These are phyloP conservation scores for Capsella bursapastoris DNA, from an alignment of 345 rosid species.

Conservation along the genomic window DNA sequence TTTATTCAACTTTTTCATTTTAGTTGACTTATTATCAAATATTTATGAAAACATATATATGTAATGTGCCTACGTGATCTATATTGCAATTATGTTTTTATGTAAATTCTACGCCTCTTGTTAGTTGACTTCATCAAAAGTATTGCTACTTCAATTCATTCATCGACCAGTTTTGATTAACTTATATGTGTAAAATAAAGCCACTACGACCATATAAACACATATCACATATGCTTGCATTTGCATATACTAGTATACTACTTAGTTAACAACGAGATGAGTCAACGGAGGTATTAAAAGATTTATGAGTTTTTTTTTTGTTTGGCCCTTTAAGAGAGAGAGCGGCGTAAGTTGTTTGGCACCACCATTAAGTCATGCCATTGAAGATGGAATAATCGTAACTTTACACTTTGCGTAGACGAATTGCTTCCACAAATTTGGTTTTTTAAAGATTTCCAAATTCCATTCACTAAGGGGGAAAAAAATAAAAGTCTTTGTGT, in stretches of 20 bases:
- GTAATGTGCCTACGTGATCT: not conserved
- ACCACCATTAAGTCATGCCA: constrained; percentile 43
- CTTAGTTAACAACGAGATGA: constrained; percentile 2
- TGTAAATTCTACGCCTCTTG: not conserved
- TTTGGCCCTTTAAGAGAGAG: constrained; percentile 7
- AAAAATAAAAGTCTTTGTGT: constrained; percentile 6
- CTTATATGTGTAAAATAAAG: not conserved
- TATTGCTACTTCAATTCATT: constrained; percentile 8
- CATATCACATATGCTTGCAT: constrained; percentile 13
- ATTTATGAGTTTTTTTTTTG: constrained; percentile 29
- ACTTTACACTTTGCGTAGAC: constrained; percentile 46
- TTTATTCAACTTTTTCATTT: not conserved
- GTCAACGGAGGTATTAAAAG: constrained; percentile 33
- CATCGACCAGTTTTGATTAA: constrained; percentile 13
- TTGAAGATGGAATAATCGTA: constrained; percentile 31
- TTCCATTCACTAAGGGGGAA: not conserved
- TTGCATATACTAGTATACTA: not conserved
- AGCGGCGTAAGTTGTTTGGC: constrained; percentile 43
- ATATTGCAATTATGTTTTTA: not conserved
- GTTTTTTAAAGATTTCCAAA: constrained; percentile 6
- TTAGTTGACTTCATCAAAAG: constrained; percentile 18
- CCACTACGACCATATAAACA: not conserved
- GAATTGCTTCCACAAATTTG: constrained; percentile 35
- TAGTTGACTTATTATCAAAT: not conserved
- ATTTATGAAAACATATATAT: not conserved